A percentile compares a stretch with the other conserved stretches of the same genome.
Conservation (phyloP, 2,329 filamentous ascomycete species). For the Aspergillus eucalypticola region DNA sequence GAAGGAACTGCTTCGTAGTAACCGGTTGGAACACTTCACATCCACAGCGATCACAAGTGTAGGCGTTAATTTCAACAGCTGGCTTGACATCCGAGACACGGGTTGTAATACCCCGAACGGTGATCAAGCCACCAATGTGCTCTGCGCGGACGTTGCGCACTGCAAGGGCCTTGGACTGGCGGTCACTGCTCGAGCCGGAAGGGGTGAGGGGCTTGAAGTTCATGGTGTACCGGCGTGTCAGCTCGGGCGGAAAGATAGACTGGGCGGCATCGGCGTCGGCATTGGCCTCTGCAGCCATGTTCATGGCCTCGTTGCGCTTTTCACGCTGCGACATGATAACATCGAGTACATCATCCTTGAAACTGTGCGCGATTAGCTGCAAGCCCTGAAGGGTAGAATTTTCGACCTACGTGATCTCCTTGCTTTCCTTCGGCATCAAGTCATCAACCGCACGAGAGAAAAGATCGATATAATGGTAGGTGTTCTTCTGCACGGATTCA, state of each 20-base stretch:
- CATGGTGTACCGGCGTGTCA: slow-evolving; percentile 90
- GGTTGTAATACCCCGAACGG: slow-evolving; percentile 89
- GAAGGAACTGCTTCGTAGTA: slow-evolving; percentile 85
- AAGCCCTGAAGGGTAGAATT: background rate
- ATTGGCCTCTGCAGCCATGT: slow-evolving; percentile 65
- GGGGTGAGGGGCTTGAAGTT: slow-evolving; percentile 92
- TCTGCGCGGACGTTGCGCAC: slow-evolving; percentile 91
- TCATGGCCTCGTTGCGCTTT: slow-evolving; percentile 77
- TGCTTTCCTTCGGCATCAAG: slow-evolving; percentile 74
- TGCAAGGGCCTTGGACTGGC: slow-evolving; percentile 68
- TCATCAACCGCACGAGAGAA: slow-evolving; percentile 85
- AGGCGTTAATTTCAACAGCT: slow-evolving; percentile 94
- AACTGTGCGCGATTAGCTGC: slow-evolving; percentile 55
- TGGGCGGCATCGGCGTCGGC: slow-evolving; percentile 66
- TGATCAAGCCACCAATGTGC: slow-evolving; percentile 90
- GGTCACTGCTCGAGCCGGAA: slow-evolving; percentile 64
- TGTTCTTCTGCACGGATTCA: slow-evolving; percentile 83
- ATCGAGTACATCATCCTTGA: slow-evolving; percentile 96
- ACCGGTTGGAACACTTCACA: slow-evolving; percentile 98
- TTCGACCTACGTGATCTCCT: slow-evolving; percentile 68
- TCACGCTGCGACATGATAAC: slow-evolving; percentile 92
- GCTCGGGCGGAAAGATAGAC: slow-evolving; percentile 83
- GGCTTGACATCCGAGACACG: slow-evolving; percentile 98
- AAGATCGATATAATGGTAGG: slow-evolving; percentile 92
- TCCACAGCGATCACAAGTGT: slow-evolving; percentile 94